Base-by-base conservation (phyloP, 1,284 basidiomycete species). In the Inonotus obliquus region DNA sequence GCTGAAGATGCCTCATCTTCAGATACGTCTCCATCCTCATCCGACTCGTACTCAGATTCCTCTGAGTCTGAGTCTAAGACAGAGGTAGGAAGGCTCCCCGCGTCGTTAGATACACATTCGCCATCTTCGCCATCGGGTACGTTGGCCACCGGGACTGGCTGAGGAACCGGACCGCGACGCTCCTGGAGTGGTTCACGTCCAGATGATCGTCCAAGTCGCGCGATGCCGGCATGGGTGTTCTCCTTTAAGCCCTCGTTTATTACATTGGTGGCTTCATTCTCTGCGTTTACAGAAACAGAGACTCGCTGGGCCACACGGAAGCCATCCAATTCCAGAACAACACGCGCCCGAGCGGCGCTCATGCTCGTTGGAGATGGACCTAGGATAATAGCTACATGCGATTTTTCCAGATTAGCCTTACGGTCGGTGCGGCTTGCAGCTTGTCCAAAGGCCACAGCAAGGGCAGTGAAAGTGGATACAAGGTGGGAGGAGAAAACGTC, bases 401-500 rank as follows among this genome's bases (percentile, higher is more conserved):
- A 80, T 11, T 53, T 38, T 9, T 35, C 52, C 25, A 29, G 14
- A 14, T 48, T 44, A 6, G 44, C n/a, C 13, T 19, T 44, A 41
- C 21, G 19, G n/a, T n/a, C 19, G 25, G 41, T 25, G 6, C 29
- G 6, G 1, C 14, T 57, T 10, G 2, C n/a, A 6, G 41, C 10
- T n/a, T 7, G 41, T 2, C 39, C 13, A 41, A 44, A 86, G 74
- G 87, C 84, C 0, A 82, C 84, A 1, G 87, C 86, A 1, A 91
- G 76, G 0, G 86, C 81, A 3, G 82, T 78, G 69, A 90, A 91
- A 0, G 89, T 90, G 0, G 87, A 87, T 53, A 79, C 77, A 7
- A 91, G 75, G 71, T 91, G 89, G 1, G 86, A 90, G 0, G 82
- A 75, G 21, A 91, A 78, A 0, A 80, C 83, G 67, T 91, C 89